A percentile compares a stretch with the other conserved stretches of the same genome.
These are phyloP conservation scores for Camelina laxa DNA, from an alignment of 345 rosid species.

Conservation along the genomic window DNA sequence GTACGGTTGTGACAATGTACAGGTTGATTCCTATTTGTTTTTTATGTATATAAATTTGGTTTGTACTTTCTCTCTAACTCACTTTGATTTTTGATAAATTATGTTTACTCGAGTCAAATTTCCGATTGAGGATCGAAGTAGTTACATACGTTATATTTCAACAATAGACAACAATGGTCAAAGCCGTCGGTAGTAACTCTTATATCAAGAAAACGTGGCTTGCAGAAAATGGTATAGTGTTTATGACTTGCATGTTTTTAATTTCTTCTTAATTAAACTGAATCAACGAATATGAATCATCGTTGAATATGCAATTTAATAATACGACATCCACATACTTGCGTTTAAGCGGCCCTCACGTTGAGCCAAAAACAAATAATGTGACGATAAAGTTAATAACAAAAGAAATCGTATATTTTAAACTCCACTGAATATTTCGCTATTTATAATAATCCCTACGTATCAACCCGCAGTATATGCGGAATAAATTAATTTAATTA, in stretches of 20 bases:
- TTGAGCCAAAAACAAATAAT: not conserved
- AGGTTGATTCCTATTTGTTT: too few relatives aligned
- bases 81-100: not conserved
- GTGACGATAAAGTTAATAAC: not conserved
- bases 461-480: too few relatives aligned
- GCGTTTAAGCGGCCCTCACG: slow-evolving; percentile 33
- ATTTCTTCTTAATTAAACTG: not conserved
- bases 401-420: not conserved
- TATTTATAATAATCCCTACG: slow-evolving; percentile 33
- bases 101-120: not conserved
- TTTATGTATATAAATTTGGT: not conserved
- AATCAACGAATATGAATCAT: slow-evolving; percentile 14
- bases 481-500: too few relatives aligned
- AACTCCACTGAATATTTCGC: not conserved
- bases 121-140: slow-evolving; percentile 28
- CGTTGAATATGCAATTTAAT: slow-evolving; percentile 9
- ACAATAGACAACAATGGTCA: not conserved
- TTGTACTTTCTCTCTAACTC: not conserved
- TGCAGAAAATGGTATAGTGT: not conserved
- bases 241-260: slow-evolving; percentile 33
- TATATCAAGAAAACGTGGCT: slow-evolving; percentile 4
- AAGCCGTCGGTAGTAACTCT: not conserved
- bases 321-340: not conserved
- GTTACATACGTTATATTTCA: not conserved
- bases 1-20: too few relatives aligned